Conservation (phyloP, 495 filamentous ascomycete genomes). For the Penicillium verhagenii region DNA sequence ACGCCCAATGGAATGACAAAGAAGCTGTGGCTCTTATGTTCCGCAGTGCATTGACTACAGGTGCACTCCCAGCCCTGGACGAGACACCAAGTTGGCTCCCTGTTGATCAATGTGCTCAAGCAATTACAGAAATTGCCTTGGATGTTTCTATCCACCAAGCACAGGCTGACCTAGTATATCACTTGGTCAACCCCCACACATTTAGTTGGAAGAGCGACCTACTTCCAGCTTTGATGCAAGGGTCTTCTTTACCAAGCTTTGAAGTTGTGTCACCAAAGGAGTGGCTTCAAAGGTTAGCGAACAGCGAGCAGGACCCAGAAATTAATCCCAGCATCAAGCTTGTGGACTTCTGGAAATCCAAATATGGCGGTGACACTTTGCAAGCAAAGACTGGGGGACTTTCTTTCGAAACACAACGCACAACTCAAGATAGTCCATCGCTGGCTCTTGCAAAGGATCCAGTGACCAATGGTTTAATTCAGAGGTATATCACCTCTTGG, state of each 20-base stretch:
- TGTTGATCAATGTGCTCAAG: slow-evolving; percentile 32
- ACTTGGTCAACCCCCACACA: slow-evolving; percentile 48
- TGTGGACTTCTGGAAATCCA: slow-evolving; percentile 49
- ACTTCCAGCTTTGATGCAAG: slow-evolving; percentile 45
- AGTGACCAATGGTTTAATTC: slow-evolving; percentile 19
- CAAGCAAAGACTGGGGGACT: neutral
- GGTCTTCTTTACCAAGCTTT: slow-evolving; percentile 41
- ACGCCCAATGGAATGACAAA: slow-evolving; percentile 60
- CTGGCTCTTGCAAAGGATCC: slow-evolving; percentile 19
- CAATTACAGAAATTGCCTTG: slow-evolving; percentile 26
- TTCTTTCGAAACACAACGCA: slow-evolving; percentile 20
- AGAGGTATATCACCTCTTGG: slow-evolving; percentile 25
- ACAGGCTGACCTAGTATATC: slow-evolving; percentile 43
- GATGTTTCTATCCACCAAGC: neutral
- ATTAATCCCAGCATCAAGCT: slow-evolving; percentile 61
- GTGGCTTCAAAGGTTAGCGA: slow-evolving; percentile 51
- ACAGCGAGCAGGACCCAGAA: slow-evolving; percentile 45
- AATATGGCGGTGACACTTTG: slow-evolving; percentile 16
- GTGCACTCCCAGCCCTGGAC: slow-evolving; percentile 52
- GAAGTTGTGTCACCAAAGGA: slow-evolving; percentile 41
- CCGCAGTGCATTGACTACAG: slow-evolving; percentile 44
- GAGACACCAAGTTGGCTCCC: slow-evolving; percentile 57
- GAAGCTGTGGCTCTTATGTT: slow-evolving; percentile 67
- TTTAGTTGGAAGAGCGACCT: slow-evolving; percentile 56
- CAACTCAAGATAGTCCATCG: slow-evolving; percentile 19